Evolutionary conservation across 2,329 filamentous ascomycete species (phyloP), one percentile per base, ranked within the genome.

Genomic region (Endocalyx cinctus): DNA sequence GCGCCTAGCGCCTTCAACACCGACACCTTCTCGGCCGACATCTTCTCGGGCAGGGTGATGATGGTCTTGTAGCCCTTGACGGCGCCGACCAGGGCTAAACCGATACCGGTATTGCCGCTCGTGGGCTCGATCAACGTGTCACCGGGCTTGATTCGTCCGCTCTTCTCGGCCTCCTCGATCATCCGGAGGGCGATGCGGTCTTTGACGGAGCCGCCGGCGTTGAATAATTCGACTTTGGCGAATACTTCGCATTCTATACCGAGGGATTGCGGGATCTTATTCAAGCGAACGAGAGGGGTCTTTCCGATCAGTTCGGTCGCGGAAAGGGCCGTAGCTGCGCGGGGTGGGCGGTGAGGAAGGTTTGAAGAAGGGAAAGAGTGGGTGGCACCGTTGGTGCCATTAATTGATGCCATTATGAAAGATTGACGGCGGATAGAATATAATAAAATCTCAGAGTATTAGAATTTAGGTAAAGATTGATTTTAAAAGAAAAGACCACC

Each of bases 61-160:
- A 98, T 97, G 25, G 89, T 94, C 65, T 90, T 90, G 74, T 97
- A 98, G 47, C 89, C 90, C 70, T 96, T 97, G 55, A 98, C 85
- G 12, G 92, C 92, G 37, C 79, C 90, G 13, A 97, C 90, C 20
- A 98, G 79, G 17, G 92, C 92, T 25, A 98, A 74, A 15, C 92
- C 92, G 47, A 98, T 98, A 47, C 92, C 92, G 70, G 92, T 98
- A 62, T 98, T 98, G 35, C 92, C 92, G 55, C 87, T 95, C 29
- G 92, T 98, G 8, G 92, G 92, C 74, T 98, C 92, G 56, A 98
- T 98, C 54, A 98, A 69, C 33, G 88, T 97, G 64, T 97, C 89
- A 36, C 90, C 92, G 17, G 92, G 92, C 74, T 92, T 96, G 66
- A 98, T 96, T 46, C 90, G 81, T 28, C 92, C 92, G 33, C 77